Percentiles rank a stretch among this genome's conserved stretches.
phyloP scores from a whole-genome alignment of 495 filamentous ascomycete species.

The Tuber borchii region DNA sequence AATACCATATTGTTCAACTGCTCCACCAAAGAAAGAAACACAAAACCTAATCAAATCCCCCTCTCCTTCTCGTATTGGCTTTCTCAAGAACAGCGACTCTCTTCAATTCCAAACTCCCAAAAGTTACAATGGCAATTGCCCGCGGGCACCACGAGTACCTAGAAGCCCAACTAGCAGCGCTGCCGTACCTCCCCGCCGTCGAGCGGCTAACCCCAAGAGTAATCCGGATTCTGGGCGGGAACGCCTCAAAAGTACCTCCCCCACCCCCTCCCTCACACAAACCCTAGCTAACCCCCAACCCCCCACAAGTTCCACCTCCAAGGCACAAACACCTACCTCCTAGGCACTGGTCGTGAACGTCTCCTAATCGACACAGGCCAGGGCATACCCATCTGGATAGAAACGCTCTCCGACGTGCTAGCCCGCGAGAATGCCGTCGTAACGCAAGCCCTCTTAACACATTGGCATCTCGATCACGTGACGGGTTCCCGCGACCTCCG shows the following conservation, averaged over 20 bases:
- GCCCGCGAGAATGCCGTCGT: conserved; percentile 60
- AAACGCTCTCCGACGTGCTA: conserved; percentile 57
- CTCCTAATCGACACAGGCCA: conserved; percentile 73
- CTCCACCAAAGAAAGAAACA: background rate
- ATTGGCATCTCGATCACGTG: conserved; percentile 85
- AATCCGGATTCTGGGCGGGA: conserved; percentile 71
- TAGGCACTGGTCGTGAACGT: conserved; percentile 62
- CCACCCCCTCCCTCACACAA: background rate
- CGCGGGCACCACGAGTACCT: conserved; percentile 36
- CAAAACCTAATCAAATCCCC: background rate
- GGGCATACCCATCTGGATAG: conserved; percentile 49
- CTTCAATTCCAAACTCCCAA: background rate
- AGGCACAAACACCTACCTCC: conserved; percentile 82
- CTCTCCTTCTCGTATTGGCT: background rate
- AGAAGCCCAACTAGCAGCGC: conserved; percentile 30
- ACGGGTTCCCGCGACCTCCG: conserved; percentile 65
- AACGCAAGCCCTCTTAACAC: conserved; percentile 64
- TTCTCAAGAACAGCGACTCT: background rate
- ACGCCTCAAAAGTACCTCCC: conserved; percentile 62
- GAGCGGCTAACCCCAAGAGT: conserved; percentile 59
- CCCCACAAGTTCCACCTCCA: conserved; percentile 44
- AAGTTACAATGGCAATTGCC: conserved; percentile 23
- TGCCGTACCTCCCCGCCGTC: conserved; percentile 54
- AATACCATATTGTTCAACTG: background rate
- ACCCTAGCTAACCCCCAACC: conserved; percentile 13